Percentiles rank a stretch among this genome's conserved stretches.
Conservation (phyloP, 2,329 filamentous ascomycete genomes). For the Trichoderma gracile region DNA sequence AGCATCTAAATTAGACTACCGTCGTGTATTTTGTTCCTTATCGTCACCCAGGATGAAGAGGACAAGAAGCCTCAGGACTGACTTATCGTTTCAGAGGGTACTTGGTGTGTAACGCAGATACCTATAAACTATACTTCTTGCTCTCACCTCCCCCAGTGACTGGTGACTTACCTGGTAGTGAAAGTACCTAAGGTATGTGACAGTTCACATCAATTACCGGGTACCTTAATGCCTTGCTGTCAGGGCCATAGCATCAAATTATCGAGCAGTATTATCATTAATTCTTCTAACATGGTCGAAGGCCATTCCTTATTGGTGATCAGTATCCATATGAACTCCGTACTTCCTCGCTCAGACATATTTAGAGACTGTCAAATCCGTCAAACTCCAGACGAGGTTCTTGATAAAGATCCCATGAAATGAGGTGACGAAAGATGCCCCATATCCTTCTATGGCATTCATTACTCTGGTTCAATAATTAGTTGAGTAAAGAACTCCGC, state of each 20-base stretch:
- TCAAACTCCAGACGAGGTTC: neutral
- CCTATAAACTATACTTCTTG: too few relatives aligned
- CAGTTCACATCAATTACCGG: too few relatives aligned
- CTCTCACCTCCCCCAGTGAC: too few relatives aligned
- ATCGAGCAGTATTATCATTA: neutral
- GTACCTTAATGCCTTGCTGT: too few relatives aligned
- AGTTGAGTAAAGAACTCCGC: neutral
- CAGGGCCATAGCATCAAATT: neutral
- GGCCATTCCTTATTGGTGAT: neutral
- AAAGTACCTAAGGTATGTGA: too few relatives aligned
- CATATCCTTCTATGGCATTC: too few relatives aligned
- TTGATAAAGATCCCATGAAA: neutral
- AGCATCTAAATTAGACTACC: neutral
- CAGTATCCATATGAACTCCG: neutral
- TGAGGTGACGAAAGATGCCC: neutral
- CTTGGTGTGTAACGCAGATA: too few relatives aligned
- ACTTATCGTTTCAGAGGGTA: neutral
- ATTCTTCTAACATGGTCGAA: neutral
- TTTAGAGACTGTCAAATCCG: neutral
- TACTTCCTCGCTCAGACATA: neutral
- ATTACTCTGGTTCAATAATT: neutral
- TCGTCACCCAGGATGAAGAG: too few relatives aligned
- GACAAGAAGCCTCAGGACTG: too few relatives aligned
- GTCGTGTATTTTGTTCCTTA: too few relatives aligned
- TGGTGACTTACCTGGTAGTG: too few relatives aligned